Evolutionary conservation across 2,329 filamentous ascomycete species (phyloP), one percentile per base, ranked within the genome.

Genomic region (Talaromyces rugulosus): DNA sequence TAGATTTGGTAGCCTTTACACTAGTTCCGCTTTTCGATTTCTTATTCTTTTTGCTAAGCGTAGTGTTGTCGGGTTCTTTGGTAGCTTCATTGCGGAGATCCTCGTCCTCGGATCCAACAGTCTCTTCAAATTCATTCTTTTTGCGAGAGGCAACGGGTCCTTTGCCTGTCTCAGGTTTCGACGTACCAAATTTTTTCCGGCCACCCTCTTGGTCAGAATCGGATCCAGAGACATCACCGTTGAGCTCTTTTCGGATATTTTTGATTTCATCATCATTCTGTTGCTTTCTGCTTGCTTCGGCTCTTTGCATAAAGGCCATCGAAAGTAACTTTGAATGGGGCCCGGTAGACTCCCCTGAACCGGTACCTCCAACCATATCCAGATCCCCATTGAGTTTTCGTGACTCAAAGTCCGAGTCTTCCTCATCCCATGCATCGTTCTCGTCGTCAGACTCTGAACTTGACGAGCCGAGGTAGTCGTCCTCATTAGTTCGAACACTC

Each of bases 251-350:
- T 56, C 88, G 84, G 56, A 97, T 85, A 67, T 87, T 82, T 73
- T 80, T 83, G 12, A 91, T 79, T 61, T 91, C 85, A 61, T 90
- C 89, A 68, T 96, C 91, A 67, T 98, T 97, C 62, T 87, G 85
- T 65, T 89, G 86, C 74, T 89, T 92, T 69, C 87, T 87, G 42
- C 87, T 83, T 31, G 89, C 89, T 70, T 97, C 93, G 1, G 92
- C 91, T 67, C 89, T 92, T 69, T 89, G 87, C 95, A 99, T 98
- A 74, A 99, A 99, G 64, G 91, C 91, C 89, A 99, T 92, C 58
- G 85, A 84, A 75, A 91, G 87, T 6, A 99, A 79, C 68, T 86
- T 89, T 14, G 88, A 88, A 67, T 84, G 82, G 0, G 85, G 84
- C 18, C 72, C 72, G 42, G 74, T 74, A 42, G 73, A 69, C 34